Base-by-base conservation (phyloP, 768 basidiomycete species). In the Trametopsis cervina region DNA sequence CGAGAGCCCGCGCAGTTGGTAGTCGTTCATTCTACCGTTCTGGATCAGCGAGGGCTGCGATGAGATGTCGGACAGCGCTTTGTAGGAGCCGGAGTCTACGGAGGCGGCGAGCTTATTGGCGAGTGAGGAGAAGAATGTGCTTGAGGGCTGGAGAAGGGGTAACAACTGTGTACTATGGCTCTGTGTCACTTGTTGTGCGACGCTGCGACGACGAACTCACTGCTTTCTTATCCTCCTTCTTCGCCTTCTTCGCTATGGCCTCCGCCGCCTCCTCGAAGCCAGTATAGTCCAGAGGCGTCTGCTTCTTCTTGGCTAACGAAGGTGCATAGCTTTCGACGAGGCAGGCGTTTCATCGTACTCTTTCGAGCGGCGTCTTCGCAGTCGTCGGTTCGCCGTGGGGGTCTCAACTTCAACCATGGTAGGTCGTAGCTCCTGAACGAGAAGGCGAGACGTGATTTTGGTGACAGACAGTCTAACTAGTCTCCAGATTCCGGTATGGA, bases 1-100 rank as follows among this genome's bases (percentile, higher is more conserved):
- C 9, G 80, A 76, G 33, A 87, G 65, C 1, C 85, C 85, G 46
- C 74, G 71, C 35, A 85, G 67, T 77, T 88, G 85, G 63, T 87
- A 87, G 45, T 80, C 81, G 60, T 86, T 85, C 74, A 87, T 77
- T 21, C 68, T 63, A 13, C 83, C 85, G 7, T 73, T 74, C 15
- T 65, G 64, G 24, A 86, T 68, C 33, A 76, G 63, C 4, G 55
- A 49, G 0, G 81, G 81, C 52, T 83, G 81, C 36, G 67, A 64
- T 20, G 66, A 66, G 42, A 77, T 49, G 17, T 65, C 54, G 40
- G 65, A 70, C 15, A 68, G 61, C 3, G 72, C 73, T 0, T 63
- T 58, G 53, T 62, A 70, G 2, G 42, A 25, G 2, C 45, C 46
- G 40, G 38, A 45, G 39, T 57, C 62, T 12, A 24, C 42, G 4